Evolutionary conservation across 2,329 filamentous ascomycete genomes (phyloP), one percentile per base, ranked within the genome.

Genomic region (Aspergillus carbonarius): DNA sequence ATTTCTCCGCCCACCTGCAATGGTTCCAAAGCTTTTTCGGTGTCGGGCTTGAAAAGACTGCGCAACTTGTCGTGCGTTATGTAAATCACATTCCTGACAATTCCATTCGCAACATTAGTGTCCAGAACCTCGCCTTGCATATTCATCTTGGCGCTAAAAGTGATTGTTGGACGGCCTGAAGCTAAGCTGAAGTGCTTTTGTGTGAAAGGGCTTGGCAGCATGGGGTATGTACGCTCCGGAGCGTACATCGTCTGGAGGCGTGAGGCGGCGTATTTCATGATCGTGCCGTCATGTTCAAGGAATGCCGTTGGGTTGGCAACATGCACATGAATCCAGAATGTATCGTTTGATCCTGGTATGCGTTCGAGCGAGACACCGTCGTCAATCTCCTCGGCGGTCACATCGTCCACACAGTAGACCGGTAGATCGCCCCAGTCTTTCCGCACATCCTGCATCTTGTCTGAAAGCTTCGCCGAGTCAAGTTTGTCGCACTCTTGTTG

Each of bases 231-330:
- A 32, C 78, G 73, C 62, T 86, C 83, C 0, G 83, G 83, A 5
- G 70, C 64, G 62, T 81, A 88, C 7, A 85, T 75, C 0, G 81
- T 83, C 65, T 82, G 74, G 5, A 79, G 78, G 66, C 85, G 81
- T 47, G 82, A 78, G 7, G 78, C 76, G 2, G 86, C 85, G 68
- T 85, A 81, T 63, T 82, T 78, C 17, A 82, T 79, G 32, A 86
- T 70, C 2, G 77, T 70, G 58, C 83, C 76, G 7, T 83, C 75
- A 27, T 78, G 78, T 9, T 76, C 67, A 60, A 88, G 79, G 66
- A 86, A 88, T 4, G 86, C 85, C 1, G 85, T 85, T 1, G 85
- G 86, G 60, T 88, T 88, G 1, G 86, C 85, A 51, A 88, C 78
- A 69, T 88, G 86, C 6, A 86, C 73, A 64, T 84, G 85, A 12